Evolutionary conservation across 257 asterid species (phyloP).

Genomic region (Solanum acaule): DNA sequence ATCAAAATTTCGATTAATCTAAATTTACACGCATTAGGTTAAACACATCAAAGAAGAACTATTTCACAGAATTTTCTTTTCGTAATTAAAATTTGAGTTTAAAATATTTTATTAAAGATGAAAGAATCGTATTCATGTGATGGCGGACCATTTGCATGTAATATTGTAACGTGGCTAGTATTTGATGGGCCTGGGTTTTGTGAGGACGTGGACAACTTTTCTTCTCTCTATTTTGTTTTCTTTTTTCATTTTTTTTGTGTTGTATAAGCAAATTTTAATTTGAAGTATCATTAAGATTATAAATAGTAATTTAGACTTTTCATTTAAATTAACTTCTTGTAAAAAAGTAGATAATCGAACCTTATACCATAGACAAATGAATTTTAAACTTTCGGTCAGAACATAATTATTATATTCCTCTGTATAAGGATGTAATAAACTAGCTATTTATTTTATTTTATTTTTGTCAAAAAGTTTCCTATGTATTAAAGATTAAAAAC

Average conservation of each 20-base stretch:
- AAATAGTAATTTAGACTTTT: neutral
- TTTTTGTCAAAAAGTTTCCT: neutral
- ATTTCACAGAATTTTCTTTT: accelerated
- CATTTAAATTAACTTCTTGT: neutral
- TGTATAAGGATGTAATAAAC: neutral
- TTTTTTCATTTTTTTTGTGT: neutral
- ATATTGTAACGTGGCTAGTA: neutral
- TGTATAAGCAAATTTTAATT: neutral
- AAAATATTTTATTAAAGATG: neutral
- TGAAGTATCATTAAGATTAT: neutral
- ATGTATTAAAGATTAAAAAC: neutral
- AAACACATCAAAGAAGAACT: neutral
- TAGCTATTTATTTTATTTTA: neutral
- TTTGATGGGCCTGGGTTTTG: slow-evolving; percentile 8
- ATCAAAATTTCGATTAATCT: neutral
- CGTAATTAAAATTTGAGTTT: accelerated
- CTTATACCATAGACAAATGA: neutral
- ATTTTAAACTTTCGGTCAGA: neutral
- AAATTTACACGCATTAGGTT: accelerated
- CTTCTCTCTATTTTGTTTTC: neutral
- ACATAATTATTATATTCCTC: neutral
- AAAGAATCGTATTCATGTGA: neutral
- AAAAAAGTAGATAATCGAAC: neutral
- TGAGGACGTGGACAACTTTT: slow-evolving; percentile 11
- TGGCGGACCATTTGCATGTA: neutral